These are phyloP conservation scores for Microdochium bolleyi DNA, from an alignment of 2,329 filamentous ascomycete genomes.

Conservation along the genomic window DNA sequence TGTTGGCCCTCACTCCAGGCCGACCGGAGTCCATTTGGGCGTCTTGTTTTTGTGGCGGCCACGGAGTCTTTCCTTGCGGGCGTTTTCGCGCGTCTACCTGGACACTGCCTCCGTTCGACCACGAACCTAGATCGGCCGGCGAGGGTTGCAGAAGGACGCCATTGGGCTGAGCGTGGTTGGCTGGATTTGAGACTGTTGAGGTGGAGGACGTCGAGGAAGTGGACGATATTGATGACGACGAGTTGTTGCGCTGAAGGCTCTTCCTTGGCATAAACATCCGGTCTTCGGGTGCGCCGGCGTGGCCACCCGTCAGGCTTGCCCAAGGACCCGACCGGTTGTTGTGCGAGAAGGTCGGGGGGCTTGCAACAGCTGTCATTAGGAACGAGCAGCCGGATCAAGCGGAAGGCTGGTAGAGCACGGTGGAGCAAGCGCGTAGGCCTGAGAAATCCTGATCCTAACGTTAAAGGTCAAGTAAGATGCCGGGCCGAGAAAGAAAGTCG, in stretches of 20 bases:
- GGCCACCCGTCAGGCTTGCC: not conserved
- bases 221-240: slow-evolving; percentile 77
- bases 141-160: slow-evolving; percentile 38
- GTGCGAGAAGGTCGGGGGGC: slow-evolving; percentile 54
- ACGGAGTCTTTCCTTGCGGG: slow-evolving; percentile 40
- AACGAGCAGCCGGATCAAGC: slow-evolving; percentile 13
- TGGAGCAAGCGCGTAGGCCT: slow-evolving; percentile 5
- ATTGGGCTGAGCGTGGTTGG: slow-evolving; percentile 46
- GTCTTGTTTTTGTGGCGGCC: slow-evolving; percentile 41
- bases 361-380: slow-evolving; percentile 63
- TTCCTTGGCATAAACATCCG: slow-evolving; percentile 89
- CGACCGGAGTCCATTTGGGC: slow-evolving; percentile 38
- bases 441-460: not conserved
- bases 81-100: slow-evolving; percentile 34
- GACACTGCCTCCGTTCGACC: slow-evolving; percentile 32
- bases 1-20: slow-evolving; percentile 24
- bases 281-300: slow-evolving; percentile 26
- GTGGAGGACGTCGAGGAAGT: slow-evolving; percentile 50
- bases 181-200: slow-evolving; percentile 56
- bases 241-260: slow-evolving; percentile 78
- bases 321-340: slow-evolving; percentile 46
- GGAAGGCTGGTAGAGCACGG: slow-evolving; percentile 16
- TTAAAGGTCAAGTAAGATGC: too few species aligned
- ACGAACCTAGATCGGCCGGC: slow-evolving; percentile 40
- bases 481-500: slow-evolving; percentile 13